phyloP scores from a whole-genome alignment of 2,329 filamentous ascomycete species.

The Beauveria bassiana region DNA sequence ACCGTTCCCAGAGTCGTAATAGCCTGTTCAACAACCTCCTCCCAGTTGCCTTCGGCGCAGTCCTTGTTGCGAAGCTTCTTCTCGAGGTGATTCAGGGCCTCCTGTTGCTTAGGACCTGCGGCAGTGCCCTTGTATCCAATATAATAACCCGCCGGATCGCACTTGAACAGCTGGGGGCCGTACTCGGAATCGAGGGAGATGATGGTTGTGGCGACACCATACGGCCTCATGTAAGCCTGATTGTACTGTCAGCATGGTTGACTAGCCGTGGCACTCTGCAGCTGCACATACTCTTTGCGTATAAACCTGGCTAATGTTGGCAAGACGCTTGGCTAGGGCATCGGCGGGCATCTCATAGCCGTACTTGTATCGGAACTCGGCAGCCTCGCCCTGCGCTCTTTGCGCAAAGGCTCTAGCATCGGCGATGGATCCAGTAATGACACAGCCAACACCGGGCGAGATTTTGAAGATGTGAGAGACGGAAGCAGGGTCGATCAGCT shows the following conservation, averaged over 20 bases:
- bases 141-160: conserved; percentile 95
- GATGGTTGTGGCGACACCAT: conserved; percentile 90
- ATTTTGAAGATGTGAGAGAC: conserved; percentile 97
- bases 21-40: conserved; percentile 94
- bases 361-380: conserved; percentile 97
- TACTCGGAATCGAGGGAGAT: conserved; percentile 89
- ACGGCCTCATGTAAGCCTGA: conserved; percentile 90
- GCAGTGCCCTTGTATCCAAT: conserved; percentile 98
- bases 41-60: conserved; percentile 82
- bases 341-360: conserved; percentile 99
- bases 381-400: conserved; percentile 88
- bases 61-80: conserved; percentile 99
- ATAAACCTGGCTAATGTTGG: conserved; percentile 99
- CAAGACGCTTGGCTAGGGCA: conserved; percentile 88
- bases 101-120: conserved; percentile 95
- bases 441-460: conserved; percentile 91
- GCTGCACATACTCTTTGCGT: conserved; percentile 70
- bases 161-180: conserved; percentile 95
- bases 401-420: conserved; percentile 91
- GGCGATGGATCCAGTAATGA: conserved; percentile 97
- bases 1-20: conserved; percentile 95
- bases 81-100: conserved; percentile 96
- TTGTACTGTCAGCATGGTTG: neutral
- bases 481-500: conserved; percentile 94
- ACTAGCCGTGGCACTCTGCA: neutral